Conservation (phyloP, 2,329 filamentous ascomycete species). For the Penicillium freii region DNA sequence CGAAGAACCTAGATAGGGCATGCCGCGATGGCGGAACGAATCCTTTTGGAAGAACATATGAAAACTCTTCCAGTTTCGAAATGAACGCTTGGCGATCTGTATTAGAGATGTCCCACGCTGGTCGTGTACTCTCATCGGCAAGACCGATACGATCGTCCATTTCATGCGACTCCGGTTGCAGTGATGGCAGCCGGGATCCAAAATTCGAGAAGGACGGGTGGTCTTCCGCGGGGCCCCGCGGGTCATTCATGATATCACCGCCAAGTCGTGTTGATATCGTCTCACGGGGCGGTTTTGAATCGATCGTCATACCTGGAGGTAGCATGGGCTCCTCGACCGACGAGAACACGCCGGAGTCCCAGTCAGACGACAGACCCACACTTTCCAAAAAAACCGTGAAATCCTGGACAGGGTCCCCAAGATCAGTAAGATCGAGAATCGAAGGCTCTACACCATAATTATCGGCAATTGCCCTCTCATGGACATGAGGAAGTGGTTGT, state of each 20-base stretch:
- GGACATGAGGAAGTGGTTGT: conserved; percentile 36
- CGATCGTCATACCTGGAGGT: conserved; percentile 37
- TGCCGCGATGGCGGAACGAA: conserved; percentile 52
- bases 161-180: conserved; percentile 48
- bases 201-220: conserved; percentile 50
- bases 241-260: conserved; percentile 41
- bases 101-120: conserved; percentile 50
- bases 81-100: conserved; percentile 47
- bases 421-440: conserved; percentile 46
- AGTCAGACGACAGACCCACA: conserved; percentile 50
- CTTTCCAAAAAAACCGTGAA: conserved; percentile 51
- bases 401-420: conserved; percentile 50
- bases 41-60: conserved; percentile 46
- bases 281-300: conserved; percentile 38
- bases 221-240: conserved; percentile 40
- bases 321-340: conserved; percentile 42
- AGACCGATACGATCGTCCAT: conserved; percentile 44
- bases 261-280: conserved; percentile 35
- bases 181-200: conserved; percentile 47
- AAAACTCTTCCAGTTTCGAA: conserved; percentile 47
- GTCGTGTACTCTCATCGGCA: conserved; percentile 43
- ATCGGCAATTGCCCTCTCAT: conserved; percentile 42
- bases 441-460: conserved; percentile 47
- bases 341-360: conserved; percentile 49
- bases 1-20: conserved; percentile 49